Conservation (phyloP, 257 asterid genomes). For the Capsicum baccatum region DNA sequence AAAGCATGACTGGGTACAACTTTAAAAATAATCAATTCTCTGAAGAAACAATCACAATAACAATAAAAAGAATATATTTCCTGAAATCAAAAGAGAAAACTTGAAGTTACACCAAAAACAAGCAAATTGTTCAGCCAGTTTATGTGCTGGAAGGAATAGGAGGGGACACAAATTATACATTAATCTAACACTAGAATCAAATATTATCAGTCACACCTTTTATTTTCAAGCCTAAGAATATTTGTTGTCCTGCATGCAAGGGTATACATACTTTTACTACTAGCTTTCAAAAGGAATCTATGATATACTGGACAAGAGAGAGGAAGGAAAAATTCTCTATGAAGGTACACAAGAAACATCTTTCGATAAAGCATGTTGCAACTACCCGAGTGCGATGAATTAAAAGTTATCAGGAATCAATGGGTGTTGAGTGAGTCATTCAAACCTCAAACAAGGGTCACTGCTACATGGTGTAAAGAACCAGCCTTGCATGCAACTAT, state of each 20-base stretch:
- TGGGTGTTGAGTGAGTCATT: slow-evolving; percentile 1
- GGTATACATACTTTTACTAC: neutral
- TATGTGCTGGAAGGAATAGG: neutral
- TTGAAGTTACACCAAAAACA: neutral
- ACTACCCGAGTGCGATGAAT: neutral
- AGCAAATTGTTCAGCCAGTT: neutral
- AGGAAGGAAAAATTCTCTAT: neutral
- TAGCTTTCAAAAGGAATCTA: neutral
- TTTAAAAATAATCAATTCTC: neutral
- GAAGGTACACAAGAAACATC: slow-evolving; percentile 12
- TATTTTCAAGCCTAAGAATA: slow-evolving; percentile 5
- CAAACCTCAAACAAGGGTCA: slow-evolving; percentile 83
- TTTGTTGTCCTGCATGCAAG: neutral
- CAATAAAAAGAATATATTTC: neutral
- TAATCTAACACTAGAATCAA: neutral
- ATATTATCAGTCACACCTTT: neutral
- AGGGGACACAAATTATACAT: slow-evolving; percentile 3
- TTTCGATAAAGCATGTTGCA: neutral
- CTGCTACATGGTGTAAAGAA: slow-evolving; percentile 91
- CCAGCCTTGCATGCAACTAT: slow-evolving; percentile 94
- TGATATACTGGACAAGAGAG: neutral
- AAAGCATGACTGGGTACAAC: neutral
- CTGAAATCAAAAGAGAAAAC: neutral
- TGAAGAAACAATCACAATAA: neutral
- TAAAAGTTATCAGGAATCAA: slow-evolving; percentile 13